Evolutionary conservation across 768 basidiomycete genomes (phyloP), one percentile per base, ranked within the genome.

Genomic region (Russula griseocarnosa): DNA sequence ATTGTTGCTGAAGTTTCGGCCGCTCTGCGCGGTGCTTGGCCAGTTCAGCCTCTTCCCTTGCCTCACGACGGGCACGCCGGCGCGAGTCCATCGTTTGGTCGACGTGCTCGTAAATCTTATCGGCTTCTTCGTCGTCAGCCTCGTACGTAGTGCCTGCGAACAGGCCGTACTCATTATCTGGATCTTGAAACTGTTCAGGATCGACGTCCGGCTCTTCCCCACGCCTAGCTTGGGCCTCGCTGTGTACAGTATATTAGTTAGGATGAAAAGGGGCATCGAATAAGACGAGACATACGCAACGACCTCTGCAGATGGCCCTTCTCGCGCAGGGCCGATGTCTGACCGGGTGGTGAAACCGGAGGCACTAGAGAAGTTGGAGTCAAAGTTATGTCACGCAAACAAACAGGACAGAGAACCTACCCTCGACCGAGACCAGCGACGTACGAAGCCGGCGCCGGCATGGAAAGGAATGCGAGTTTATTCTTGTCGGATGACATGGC

Each of bases 341-440:
- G 94, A 96, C 54, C 95, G 89, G 7, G 96, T 98, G 0, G 96
- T 98, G 77, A 98, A 98, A 63, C 94, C 94, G 52, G 94, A 96
- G 55, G 94, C 94, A 77, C 93, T 94, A 67, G 4, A 8, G 60
- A 59, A 7, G 20, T 28, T 71, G 60, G 62, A 44, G 58, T 49
- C 38, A 30, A 62, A 34, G 32, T 18, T 36, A 59, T 34, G 46
- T 20, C 40, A n/a, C 28, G 34, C 20, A 40, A 30, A 22, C 60
- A 30, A 42, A 14, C 49, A 40, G 9, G 18, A 7, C 10, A 13
- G 20, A 52, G 58, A 30, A 77, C 88, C 64, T 69, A 94, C 90
- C 94, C 96, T 80, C 95, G 86, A 76, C 96, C 95, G 36, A 98
- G 87, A 88, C 97, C 97, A 69, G 96, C 97, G 42, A 98, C 97